Percentiles rank a stretch among this genome's conserved stretches.
phyloP scores from a whole-genome alignment of 2,329 filamentous ascomycete species.

The Phoma sp. region DNA sequence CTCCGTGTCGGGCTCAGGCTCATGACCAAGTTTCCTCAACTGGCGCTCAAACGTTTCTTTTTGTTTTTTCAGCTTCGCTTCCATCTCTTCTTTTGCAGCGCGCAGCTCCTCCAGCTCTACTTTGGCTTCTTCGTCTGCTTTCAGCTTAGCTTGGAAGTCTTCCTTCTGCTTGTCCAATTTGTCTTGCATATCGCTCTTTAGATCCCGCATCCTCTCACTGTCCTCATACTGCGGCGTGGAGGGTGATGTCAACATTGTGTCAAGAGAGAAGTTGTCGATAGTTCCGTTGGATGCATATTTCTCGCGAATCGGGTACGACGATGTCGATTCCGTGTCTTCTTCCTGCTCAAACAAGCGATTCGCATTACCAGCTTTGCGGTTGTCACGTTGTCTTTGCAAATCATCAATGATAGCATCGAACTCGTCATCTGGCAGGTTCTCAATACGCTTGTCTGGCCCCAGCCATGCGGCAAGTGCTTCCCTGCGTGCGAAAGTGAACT shows the following conservation, averaged over 20 bases:
- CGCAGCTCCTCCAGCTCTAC: slow-evolving; percentile 82
- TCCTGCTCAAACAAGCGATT: slow-evolving; percentile 65
- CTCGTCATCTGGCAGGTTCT: slow-evolving; percentile 90
- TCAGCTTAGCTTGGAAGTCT: slow-evolving; percentile 79
- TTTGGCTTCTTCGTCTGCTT: slow-evolving; percentile 75
- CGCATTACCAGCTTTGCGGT: slow-evolving; percentile 73
- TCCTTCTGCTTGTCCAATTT: slow-evolving; percentile 86
- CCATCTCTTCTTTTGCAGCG: slow-evolving; percentile 85
- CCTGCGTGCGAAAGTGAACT: slow-evolving; percentile 92
- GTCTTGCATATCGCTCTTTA: slow-evolving; percentile 82
- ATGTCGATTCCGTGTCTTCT: slow-evolving; percentile 88
- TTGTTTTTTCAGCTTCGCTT: slow-evolving; percentile 82
- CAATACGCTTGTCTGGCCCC: slow-evolving; percentile 89
- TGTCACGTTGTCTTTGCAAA: slow-evolving; percentile 85
- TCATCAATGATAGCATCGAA: slow-evolving; percentile 93
- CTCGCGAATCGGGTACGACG: slow-evolving; percentile 86
- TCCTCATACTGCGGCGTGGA: slow-evolving; percentile 84
- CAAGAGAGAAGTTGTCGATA: slow-evolving; percentile 93
- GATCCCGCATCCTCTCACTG: slow-evolving; percentile 77
- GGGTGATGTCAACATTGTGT: slow-evolving; percentile 92
- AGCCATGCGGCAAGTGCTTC: slow-evolving; percentile 93
- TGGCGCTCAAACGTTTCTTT: slow-evolving; percentile 85
- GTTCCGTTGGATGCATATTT: slow-evolving; percentile 97
- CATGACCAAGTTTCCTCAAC: slow-evolving; percentile 70
- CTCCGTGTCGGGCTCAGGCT: slow-evolving; percentile 54